These are phyloP conservation scores for Cryptosporidium sp. DNA, from an alignment of 169 alveolate genomes.

Conservation along the genomic window DNA sequence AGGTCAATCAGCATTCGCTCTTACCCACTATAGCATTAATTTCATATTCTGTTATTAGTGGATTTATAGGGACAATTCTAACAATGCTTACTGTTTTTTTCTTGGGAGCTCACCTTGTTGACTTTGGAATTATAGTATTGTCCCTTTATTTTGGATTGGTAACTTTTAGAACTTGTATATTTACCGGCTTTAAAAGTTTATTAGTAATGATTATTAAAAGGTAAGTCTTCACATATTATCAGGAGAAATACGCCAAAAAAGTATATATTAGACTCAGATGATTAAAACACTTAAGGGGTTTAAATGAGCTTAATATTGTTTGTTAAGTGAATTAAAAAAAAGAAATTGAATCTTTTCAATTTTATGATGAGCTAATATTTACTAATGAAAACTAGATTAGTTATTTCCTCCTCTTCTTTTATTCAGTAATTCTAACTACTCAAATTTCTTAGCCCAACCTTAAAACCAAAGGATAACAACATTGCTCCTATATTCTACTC, in stretches of 20 bases:
- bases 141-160: constrained; percentile 31
- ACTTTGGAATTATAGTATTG: constrained; percentile 23
- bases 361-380: constrained; percentile 39
- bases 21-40: constrained; percentile 6
- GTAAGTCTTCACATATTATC: constrained; percentile 2
- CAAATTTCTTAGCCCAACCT: constrained; percentile 1
- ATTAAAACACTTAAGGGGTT: constrained; percentile 71
- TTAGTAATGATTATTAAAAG: constrained; percentile 32
- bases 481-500: constrained; percentile 48
- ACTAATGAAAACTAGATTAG: neutral
- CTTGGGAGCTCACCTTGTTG: constrained; percentile 47
- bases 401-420: neutral
- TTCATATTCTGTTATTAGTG: constrained; percentile 20
- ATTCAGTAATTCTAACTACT: neutral
- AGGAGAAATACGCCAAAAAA: neutral
- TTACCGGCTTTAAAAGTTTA: constrained; percentile 43
- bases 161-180: constrained; percentile 28
- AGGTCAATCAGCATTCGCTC: neutral
- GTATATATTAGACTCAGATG: constrained; percentile 27
- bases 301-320: constrained; percentile 14
- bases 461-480: constrained; percentile 20
- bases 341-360: neutral
- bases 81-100: constrained; percentile 12
- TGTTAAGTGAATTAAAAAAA: neutral
- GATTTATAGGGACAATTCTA: constrained; percentile 17